Evolutionary conservation across 495 filamentous ascomycete genomes (phyloP).

Genomic region (Penicillium chermesinum): DNA sequence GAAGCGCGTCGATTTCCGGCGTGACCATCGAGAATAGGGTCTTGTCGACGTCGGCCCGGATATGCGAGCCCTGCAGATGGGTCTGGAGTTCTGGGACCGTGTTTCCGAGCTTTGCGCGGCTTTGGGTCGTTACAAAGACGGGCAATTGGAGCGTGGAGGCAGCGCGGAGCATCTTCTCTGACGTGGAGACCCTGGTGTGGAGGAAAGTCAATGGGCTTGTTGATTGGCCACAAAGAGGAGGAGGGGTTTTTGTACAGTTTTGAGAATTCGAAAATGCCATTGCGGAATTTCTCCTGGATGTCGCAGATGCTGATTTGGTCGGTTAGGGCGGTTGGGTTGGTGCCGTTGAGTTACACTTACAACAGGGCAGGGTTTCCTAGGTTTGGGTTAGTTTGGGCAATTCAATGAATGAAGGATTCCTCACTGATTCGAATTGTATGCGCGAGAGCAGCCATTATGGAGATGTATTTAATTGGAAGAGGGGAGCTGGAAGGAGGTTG

Average conservation of each 20-base stretch:
- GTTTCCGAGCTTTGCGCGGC: slow-evolving; percentile 64
- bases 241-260: slow-evolving; percentile 53
- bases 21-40: slow-evolving; percentile 83
- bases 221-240: no score
- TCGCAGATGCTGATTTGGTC: slow-evolving; percentile 71
- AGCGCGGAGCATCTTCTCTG: slow-evolving; percentile 39
- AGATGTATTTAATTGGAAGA: background rate
- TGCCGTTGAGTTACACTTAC: slow-evolving; percentile 36
- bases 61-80: slow-evolving; percentile 34
- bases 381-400: slow-evolving; percentile 12
- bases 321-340: slow-evolving; percentile 7
- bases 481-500: background rate
- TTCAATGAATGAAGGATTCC: background rate
- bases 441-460: background rate
- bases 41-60: slow-evolving; percentile 67
- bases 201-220: background rate
- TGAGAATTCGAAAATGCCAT: slow-evolving; percentile 73
- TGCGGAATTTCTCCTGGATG: slow-evolving; percentile 88
- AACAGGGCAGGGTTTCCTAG: slow-evolving; percentile 66
- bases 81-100: slow-evolving; percentile 64
- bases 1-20: slow-evolving; percentile 36
- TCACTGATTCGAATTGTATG: background rate
- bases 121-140: slow-evolving; percentile 81
- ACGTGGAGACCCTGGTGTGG: slow-evolving; percentile 26
- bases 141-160: slow-evolving; percentile 66